Conservation (phyloP, 805 yeast species). For the Ogataea saltuana region DNA sequence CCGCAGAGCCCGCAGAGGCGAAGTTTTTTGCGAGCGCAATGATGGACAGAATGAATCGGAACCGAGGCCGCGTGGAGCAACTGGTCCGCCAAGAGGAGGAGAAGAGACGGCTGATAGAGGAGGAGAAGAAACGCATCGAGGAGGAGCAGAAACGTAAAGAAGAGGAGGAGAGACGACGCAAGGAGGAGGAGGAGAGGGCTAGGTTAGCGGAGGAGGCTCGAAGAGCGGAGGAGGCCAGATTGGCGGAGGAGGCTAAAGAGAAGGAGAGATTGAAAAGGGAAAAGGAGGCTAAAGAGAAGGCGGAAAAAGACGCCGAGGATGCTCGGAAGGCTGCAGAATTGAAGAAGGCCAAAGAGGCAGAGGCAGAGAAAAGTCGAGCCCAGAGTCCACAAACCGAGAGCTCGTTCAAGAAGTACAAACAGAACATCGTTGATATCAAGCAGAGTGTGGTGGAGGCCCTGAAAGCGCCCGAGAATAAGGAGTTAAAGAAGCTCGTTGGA, state of each 20-base stretch:
- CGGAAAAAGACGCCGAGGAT: conserved; percentile 21
- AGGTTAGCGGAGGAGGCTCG: conserved; percentile 10
- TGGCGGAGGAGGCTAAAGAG: conserved; percentile 23
- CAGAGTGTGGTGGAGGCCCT: conserved; percentile 56
- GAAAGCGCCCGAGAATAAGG: conserved; percentile 36
- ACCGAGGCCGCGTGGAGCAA: conserved; percentile 8
- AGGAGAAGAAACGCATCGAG: conserved; percentile 18
- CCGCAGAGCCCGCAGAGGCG: not conserved
- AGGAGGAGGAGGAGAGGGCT: conserved; percentile 16
- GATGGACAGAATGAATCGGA: conserved; percentile 4
- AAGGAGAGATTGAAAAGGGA: conserved; percentile 13
- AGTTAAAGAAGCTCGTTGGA: conserved; percentile 53
- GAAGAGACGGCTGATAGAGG: conserved; percentile 9
- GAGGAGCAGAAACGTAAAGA: conserved; percentile 19
- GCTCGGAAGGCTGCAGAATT: conserved; percentile 27
- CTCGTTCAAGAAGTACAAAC: conserved; percentile 48
- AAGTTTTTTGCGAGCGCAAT: not conserved
- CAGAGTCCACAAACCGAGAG: conserved; percentile 41
- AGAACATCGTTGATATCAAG: conserved; percentile 60
- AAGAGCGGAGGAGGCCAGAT: conserved; percentile 10
- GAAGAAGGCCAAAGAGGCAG: conserved; percentile 27
- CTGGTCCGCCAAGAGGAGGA: conserved; percentile 17
- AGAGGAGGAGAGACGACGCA: conserved; percentile 12
- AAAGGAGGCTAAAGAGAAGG: conserved; percentile 6
- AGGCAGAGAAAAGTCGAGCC: conserved; percentile 32